Base-by-base conservation (phyloP, 2,329 filamentous ascomycete genomes). In the Penicillium nordicum region DNA sequence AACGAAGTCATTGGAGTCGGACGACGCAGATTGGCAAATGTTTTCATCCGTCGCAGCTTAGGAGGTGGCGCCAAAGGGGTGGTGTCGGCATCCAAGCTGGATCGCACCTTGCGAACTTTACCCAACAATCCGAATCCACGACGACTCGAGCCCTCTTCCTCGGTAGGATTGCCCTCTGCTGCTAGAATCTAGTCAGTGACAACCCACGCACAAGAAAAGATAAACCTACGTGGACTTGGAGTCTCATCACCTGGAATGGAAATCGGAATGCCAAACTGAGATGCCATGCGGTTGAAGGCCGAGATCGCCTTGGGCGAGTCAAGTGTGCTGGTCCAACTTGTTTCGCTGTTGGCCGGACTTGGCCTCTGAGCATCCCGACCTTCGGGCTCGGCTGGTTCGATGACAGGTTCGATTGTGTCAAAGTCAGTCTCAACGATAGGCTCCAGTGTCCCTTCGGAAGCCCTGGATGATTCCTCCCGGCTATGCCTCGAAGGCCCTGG, bases 41-140 rank as follows among this genome's bases (percentile, higher is more conserved):
- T 77, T 60, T 70, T 77, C 50, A 72, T 75, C 34, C 72, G 73
- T 37, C 74, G 72, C 38, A 77, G 52, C 16, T 60, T 70, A 1
- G 61, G 61, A 9, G 53, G 54, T 6, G 58, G 60, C 21, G 59
- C 43, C 37, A 57, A 59, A 11, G 61, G 44, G 9, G 58, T 59
- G 23, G 58, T 36, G 41, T 59, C 64, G 9, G 74, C 53, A 5
- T 64, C 64, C 37, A 74, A 42, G 44, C 55, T 70, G 6, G 74
- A 76, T 41, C 70, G 70, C 55, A 73, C 70, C 4, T 63, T 70
- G 34, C 72, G 71, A 50, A 76, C 66, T 42, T 69, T 67, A 48
- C 65, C 60, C 12, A 74, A 48, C 5, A 69, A 51, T 43, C 59
- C 57, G 52, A 62, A 51, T 30, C 65, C 64, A 27, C 59, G 65